Evolutionary conservation across 2,329 filamentous ascomycete species (phyloP), one percentile per base, ranked within the genome.

Genomic region (Fusarium tuaranense): DNA sequence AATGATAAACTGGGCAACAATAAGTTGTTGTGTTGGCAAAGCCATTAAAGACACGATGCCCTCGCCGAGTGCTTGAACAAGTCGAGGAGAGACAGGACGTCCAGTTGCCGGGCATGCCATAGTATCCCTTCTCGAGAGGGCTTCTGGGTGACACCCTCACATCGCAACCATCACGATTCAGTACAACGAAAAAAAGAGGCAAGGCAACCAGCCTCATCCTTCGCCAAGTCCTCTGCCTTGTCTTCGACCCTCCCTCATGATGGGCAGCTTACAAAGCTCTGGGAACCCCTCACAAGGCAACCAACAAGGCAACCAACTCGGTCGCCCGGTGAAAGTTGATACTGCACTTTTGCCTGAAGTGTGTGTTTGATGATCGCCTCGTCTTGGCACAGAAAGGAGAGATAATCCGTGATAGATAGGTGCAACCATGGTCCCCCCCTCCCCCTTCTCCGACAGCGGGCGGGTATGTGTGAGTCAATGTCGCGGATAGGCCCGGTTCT

Each of bases 221-320:
- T 38, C 39, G 38, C 58, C 58, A 60, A 60, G 58, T 30, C 25
- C 41, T 51, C 41, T 62, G 60, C 60, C 41, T 48, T 48, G 30
- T 34, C 41, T 53, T 27, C 48, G n/a, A 25, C 55, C 34, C 22
- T 27, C 32, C 57, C 34, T 41, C 8, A 41, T 30, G 57, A 59
- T 27, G 7, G 7, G 27, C 5, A 16, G 41, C 60, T 62, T 36
- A 51, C 60, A 62, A 62, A 62, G 39, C 41, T 18, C 18, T 36
- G 27, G 58, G 18, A 60, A 30, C 61, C 61, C 46, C 61, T 63
- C 61, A 63, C 58, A 30, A 63, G 61, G 61, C 61, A 30, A 55
- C 61, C 46, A 18, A 30, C 61, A 27, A 63, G 61, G 61, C 61
- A 53, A 53, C 46, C 61, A 25, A 25, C 13, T 53, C 58, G 44